A percentile compares a stretch with the other conserved stretches of the same genome.
Evolutionary conservation across 306 rosid species (phyloP).

Genomic region (apple (Malus domestica)): ASM211411v1 NC_041790.1:5042001-5042500

Average conservation of each 20-base stretch:
- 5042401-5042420: background rate
- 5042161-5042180: background rate
- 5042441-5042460: too few relatives aligned
- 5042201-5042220: background rate
- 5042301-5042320: constrained; percentile 64
- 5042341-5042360: constrained; percentile 29
- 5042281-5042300: constrained; percentile 70
- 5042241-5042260: background rate
- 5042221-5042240: background rate
- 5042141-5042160: background rate
- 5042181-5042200: background rate
- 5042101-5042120: background rate
- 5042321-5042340: constrained; percentile 85
- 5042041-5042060: background rate
- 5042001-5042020: background rate
- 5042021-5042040: too few relatives aligned
- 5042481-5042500: background rate
- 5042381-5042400: background rate
- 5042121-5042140: background rate
- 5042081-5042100: background rate
- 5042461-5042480: background rate
- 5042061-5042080: background rate
- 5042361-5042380: background rate
- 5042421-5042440: background rate
- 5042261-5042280: constrained; percentile 69